Evolutionary conservation across 2,329 filamentous ascomycete species (phyloP).

Genomic region (Lachnellula hyalina): DNA sequence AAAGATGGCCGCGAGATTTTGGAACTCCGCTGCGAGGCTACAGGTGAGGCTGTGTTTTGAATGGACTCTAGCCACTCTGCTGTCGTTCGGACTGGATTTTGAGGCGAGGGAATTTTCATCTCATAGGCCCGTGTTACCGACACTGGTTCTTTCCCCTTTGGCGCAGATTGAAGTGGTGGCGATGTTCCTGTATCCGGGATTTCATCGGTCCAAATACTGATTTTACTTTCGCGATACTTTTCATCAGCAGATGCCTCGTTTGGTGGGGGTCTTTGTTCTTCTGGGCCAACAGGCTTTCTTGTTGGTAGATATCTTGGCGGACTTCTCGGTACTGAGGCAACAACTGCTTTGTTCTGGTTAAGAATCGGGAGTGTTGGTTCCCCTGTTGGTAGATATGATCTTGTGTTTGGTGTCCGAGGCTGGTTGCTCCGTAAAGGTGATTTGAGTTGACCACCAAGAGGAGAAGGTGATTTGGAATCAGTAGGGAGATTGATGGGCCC

Average conservation of each 20-base stretch:
- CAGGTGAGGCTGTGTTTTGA: not conserved
- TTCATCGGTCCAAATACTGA: conserved; percentile 28
- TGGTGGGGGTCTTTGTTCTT: not conserved
- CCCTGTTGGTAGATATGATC: not conserved
- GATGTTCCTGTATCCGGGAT: conserved; percentile 9
- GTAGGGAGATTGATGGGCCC: conserved; percentile 21
- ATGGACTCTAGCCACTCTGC: conserved; percentile 18
- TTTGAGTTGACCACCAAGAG: conserved; percentile 23
- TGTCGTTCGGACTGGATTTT: conserved; percentile 10
- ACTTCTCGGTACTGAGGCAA: not conserved
- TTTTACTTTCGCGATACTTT: conserved; percentile 20
- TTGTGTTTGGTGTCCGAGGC: not conserved
- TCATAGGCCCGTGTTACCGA: not conserved
- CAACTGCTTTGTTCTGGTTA: not conserved
- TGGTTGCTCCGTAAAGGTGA: conserved; percentile 15
- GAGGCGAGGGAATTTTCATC: conserved; percentile 12
- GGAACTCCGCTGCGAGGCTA: not conserved
- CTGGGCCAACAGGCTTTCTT: not conserved
- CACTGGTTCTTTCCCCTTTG: not conserved
- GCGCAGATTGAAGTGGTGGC: conserved; percentile 9
- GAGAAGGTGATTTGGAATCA: conserved; percentile 10
- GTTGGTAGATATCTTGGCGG: not conserved
- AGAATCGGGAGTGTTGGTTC: not conserved
- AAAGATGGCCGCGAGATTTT: not conserved
- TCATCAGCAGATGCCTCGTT: not conserved